These are phyloP conservation scores for Tylopilus felleus DNA, from an alignment of 768 basidiomycete species.

Conservation along the genomic window DNA sequence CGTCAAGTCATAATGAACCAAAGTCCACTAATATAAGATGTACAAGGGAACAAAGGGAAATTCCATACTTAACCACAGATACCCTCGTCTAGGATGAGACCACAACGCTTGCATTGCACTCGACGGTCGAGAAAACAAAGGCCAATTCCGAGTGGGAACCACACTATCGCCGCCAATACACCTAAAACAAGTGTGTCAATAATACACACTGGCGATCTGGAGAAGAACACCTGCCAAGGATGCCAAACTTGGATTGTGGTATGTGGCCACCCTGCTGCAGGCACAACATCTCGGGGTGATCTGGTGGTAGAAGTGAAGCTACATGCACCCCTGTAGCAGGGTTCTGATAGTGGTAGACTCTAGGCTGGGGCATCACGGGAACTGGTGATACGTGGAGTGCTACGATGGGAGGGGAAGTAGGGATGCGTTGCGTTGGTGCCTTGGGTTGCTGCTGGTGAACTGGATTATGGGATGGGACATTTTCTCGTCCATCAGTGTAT, in stretches of 20 bases:
- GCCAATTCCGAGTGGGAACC: constrained; percentile 83
- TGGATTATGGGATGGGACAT: background rate
- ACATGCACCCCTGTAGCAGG: constrained; percentile 55
- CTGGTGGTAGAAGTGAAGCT: constrained; percentile 65
- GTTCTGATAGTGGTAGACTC: constrained; percentile 67
- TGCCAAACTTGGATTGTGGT: constrained; percentile 58
- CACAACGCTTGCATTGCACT: constrained; percentile 60
- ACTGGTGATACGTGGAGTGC: constrained; percentile 29
- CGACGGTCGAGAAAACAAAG: constrained; percentile 72
- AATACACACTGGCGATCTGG: background rate
- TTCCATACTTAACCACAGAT: constrained; percentile 24
- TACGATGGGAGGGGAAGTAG: constrained; percentile 14
- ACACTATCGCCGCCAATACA: constrained; percentile 75
- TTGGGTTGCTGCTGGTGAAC: constrained; percentile 16
- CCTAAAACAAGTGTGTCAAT: constrained; percentile 39
- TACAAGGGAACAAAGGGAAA: background rate
- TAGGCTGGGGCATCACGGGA: constrained; percentile 40
- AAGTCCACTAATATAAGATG: background rate
- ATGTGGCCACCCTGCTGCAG: constrained; percentile 74
- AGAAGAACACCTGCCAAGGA: constrained; percentile 52
- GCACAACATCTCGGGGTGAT: constrained; percentile 82
- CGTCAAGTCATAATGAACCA: background rate
- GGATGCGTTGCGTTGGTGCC: background rate
- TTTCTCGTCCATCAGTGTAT: constrained; percentile 7
- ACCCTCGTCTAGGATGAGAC: constrained; percentile 37